These are phyloP conservation scores for Zymoseptoria crescenta DNA, from an alignment of 2,329 filamentous ascomycete species.

Conservation along the genomic window DNA sequence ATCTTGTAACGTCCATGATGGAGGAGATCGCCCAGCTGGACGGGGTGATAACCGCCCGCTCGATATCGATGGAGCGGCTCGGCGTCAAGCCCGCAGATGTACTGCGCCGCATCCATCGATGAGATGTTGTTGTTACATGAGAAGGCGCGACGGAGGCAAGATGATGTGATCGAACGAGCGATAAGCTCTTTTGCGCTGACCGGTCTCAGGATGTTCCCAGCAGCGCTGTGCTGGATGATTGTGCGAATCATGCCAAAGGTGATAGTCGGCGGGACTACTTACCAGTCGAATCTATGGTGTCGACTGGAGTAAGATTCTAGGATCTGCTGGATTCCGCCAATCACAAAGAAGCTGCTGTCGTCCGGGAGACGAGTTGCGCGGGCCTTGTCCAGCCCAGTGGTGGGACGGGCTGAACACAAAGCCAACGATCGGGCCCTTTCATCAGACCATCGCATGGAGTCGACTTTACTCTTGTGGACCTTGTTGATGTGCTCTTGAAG, in stretches of 20 bases:
- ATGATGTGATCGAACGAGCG: neutral
- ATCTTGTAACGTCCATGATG: slow-evolving; percentile 3
- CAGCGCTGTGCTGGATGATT: too few species aligned
- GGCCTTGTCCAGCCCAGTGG: too few species aligned
- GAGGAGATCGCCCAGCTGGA: neutral
- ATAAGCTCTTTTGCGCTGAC: neutral
- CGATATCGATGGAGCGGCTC: neutral
- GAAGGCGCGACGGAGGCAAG: neutral
- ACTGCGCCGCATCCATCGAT: neutral
- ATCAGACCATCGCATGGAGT: too few species aligned
- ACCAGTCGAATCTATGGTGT: neutral
- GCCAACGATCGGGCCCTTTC: too few species aligned
- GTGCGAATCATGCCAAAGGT: neutral
- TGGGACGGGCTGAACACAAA: too few species aligned
- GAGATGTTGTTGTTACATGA: neutral
- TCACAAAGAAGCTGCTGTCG: too few species aligned
- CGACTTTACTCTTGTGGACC: too few species aligned
- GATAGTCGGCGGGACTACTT: neutral
- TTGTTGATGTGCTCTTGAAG: too few species aligned
- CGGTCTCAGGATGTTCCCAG: too few species aligned
- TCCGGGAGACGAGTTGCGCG: too few species aligned
- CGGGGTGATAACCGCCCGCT: neutral
- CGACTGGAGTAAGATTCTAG: neutral
- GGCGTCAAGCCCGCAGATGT: neutral
- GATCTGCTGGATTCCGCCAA: too few species aligned